Percentiles rank a stretch among this genome's conserved stretches.
Conservation (phyloP, 352 stramenopile genomes). For the Pythium biforme region DNA sequence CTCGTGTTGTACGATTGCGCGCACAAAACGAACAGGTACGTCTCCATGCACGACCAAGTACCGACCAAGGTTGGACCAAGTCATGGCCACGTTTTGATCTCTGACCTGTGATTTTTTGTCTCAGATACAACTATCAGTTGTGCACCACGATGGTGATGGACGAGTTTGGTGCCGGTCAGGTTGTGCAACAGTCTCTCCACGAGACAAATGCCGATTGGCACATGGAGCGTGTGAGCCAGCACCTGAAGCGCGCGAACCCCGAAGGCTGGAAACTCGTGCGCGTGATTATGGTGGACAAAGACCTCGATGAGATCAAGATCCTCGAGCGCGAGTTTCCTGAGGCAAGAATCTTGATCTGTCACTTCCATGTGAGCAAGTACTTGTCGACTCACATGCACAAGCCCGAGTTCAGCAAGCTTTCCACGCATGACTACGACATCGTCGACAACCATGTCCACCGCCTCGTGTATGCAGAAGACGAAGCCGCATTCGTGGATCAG, state of each 20-base stretch:
- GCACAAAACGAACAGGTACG: conserved; percentile 19
- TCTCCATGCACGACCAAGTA: neutral
- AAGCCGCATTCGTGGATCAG: conserved; percentile 10
- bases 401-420: conserved; percentile 22
- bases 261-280: neutral
- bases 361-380: conserved; percentile 20
- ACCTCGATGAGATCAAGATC: conserved; percentile 20
- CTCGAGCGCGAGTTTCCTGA: neutral
- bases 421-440: conserved; percentile 7
- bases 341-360: conserved; percentile 7
- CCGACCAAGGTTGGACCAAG: neutral
- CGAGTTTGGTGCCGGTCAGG: conserved; percentile 10
- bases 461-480: neutral
- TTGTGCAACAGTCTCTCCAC: conserved; percentile 16
- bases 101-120: neutral
- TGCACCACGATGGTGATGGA: conserved; percentile 19
- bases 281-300: conserved; percentile 23
- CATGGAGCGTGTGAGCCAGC: neutral
- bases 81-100: neutral
- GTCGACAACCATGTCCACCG: conserved; percentile 25
- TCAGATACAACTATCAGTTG: conserved; percentile 23
- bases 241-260: conserved; percentile 9
- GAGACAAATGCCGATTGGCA: conserved; percentile 19
- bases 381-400: conserved; percentile 1
- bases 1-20: conserved; percentile 9